Evolutionary conservation across 345 rosid species (phyloP), one percentile per base, ranked within the genome.

Genomic region (Moringa oleifera): DNA sequence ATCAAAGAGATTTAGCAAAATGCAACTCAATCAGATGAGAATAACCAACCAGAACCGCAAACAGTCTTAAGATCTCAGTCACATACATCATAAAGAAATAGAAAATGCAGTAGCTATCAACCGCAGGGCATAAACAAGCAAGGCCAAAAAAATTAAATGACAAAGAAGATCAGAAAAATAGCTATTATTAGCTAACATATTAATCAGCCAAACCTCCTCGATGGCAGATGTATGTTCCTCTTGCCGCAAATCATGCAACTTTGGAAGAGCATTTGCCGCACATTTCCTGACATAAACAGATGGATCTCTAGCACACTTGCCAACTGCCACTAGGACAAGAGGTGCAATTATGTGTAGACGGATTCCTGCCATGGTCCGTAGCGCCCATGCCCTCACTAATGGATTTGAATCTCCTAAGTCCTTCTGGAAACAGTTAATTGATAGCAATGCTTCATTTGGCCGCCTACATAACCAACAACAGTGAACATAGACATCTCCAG

Each of bases 391-490:
- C 67, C 99, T 82, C 68, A 94, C 96, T 71, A 94, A 71, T 0
- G 99, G 95, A 65, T 90, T 94, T 21, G 96, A 74, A 79, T 94
- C 99, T 66, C 97, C 95, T 83, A 94, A 81, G 69, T 94, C 99
- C 75, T 81, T 94, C 69, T 94, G 99, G 75, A 94, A 94, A 59
- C 78, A 94, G 57, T 94, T 94, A 73, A 94, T 90, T 18, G 97
- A 94, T 63, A 90, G 79, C 78, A 94, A 80, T 22, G 99, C 96
- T 79, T 94, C 99, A 75, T 81, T 90, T 19, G 99, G 99, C 66
- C 91, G 96, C 91, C 99, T 94, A 60, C 55, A 78, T 51, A 56
- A 58, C 16, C 49, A 46, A 52, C 21, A 5, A 41, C 37, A 66
- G 62, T 24, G 49, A 61, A 36, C 59, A 54, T 20, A 51, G 52